These are phyloP conservation scores for Rubia occidens DNA, from an alignment of 305 asterid species.

Conservation along the genomic window DNA sequence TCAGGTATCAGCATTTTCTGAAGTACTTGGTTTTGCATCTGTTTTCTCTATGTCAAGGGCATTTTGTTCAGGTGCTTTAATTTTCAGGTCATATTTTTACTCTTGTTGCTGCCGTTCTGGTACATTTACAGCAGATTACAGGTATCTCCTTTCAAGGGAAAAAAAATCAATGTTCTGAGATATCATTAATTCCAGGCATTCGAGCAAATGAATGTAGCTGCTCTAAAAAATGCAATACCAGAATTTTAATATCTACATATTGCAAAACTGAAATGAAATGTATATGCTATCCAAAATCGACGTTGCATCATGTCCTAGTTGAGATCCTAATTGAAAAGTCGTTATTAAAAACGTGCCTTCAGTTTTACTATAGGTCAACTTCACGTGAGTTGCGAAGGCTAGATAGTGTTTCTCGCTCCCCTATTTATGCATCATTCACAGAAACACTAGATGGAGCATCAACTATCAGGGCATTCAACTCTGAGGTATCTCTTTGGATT, in stretches of 20 bases:
- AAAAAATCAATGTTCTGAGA: background rate
- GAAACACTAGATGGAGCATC: conserved; percentile 93
- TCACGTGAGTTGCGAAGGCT: conserved; percentile 92
- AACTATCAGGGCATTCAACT: conserved; percentile 75
- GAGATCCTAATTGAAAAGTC: background rate
- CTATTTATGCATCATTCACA: conserved; percentile 87
- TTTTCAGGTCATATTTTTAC: conserved; percentile 67
- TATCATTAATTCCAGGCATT: background rate
- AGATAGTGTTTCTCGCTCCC: conserved; percentile 96
- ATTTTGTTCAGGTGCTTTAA: conserved; percentile 4
- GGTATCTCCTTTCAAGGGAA: conserved; percentile 26
- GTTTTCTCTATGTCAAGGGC: conserved; percentile 2
- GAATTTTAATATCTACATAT: background rate
- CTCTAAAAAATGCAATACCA: background rate
- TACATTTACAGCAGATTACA: conserved; percentile 74
- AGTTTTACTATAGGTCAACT: conserved; percentile 95
- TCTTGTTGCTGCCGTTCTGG: conserved; percentile 83
- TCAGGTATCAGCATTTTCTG: conserved; percentile 43
- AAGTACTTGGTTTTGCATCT: conserved; percentile 1
- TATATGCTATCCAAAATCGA: background rate
- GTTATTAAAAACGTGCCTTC: conserved; percentile 32
- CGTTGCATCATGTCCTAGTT: background rate
- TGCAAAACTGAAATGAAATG: background rate
- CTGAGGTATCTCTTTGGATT: conserved; percentile 38
- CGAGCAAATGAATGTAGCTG: background rate